Percentiles rank a stretch among this genome's conserved stretches.
These are phyloP conservation scores for Carpinus viminea DNA, from an alignment of 306 rosid genomes.

Conservation along the genomic window DNA sequence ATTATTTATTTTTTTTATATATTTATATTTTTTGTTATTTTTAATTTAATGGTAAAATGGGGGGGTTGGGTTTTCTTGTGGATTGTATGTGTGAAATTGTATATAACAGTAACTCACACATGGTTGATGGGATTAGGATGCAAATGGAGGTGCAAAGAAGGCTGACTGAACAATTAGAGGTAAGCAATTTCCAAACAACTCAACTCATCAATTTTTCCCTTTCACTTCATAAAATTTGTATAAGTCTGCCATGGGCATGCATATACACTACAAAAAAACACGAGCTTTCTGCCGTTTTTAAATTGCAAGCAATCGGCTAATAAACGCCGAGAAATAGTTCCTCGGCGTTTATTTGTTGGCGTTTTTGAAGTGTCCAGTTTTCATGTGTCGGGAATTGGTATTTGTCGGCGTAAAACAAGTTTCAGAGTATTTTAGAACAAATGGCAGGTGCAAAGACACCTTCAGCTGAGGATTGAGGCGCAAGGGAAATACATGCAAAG, in stretches of 20 bases:
- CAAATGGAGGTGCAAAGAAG: slow-evolving; percentile 99
- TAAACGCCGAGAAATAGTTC: too few relatives aligned
- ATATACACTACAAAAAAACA: too few relatives aligned
- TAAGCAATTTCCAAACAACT: slow-evolving; percentile 20
- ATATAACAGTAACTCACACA: slow-evolving; percentile 58
- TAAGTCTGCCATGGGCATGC: not conserved
- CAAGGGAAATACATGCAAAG: slow-evolving; percentile 99
- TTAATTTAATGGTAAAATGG: not conserved
- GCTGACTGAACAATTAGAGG: slow-evolving; percentile 95
- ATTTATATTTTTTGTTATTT: too few relatives aligned
- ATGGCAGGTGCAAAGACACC: slow-evolving; percentile 87
- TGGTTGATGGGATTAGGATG: slow-evolving; percentile 88
- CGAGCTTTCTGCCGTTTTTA: too few relatives aligned
- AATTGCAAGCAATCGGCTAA: too few relatives aligned
- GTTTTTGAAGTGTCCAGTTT: too few relatives aligned
- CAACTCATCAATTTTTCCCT: not conserved
- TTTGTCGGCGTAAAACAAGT: too few relatives aligned
- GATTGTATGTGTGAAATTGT: slow-evolving; percentile 44
- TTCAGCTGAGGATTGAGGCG: slow-evolving; percentile 95
- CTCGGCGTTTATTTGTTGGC: too few relatives aligned
- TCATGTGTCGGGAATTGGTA: too few relatives aligned
- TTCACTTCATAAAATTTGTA: not conserved
- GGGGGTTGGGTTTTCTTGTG: slow-evolving; percentile 46
- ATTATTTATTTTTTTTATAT: not conserved
- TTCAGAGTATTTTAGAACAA: slow-evolving; percentile 11